Conservation (phyloP, 306 rosid genomes). For the Sindora glabra region DNA sequence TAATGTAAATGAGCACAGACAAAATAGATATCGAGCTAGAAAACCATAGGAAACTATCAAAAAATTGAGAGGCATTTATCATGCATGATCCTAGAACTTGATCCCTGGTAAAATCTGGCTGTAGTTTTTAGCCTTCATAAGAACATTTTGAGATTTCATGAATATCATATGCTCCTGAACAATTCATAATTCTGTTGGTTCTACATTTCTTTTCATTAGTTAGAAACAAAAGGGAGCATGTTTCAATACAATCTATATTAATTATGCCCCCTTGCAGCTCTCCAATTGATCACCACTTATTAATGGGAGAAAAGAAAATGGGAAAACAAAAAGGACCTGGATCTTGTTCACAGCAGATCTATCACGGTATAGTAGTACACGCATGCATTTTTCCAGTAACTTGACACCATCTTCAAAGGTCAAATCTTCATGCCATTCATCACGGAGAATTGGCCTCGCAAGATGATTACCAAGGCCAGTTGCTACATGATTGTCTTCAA, state of each 20-base stretch:
- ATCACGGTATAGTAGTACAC: constrained; percentile 91
- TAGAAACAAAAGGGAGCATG: too few relatives aligned
- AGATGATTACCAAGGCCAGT: constrained; percentile 98
- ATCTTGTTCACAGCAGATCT: constrained; percentile 79
- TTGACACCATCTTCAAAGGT: constrained; percentile 86
- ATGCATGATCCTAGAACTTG: too few relatives aligned
- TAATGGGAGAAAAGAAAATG: not conserved
- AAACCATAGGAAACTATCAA: too few relatives aligned
- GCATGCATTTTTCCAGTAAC: constrained; percentile 94
- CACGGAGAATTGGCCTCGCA: constrained; percentile 95
- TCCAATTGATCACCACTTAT: not conserved
- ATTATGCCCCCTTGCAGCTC: not conserved
- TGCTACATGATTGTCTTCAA: constrained; percentile 83
- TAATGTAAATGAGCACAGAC: too few relatives aligned
- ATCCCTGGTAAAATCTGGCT: too few relatives aligned
- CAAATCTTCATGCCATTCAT: constrained; percentile 87
- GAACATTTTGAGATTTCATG: too few relatives aligned
- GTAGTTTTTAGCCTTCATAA: too few relatives aligned
- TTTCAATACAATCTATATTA: not conserved
- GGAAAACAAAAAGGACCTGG: constrained; percentile 46
- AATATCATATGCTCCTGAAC: too few relatives aligned
- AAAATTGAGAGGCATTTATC: too few relatives aligned
- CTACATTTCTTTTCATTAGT: too few relatives aligned
- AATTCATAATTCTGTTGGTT: too few relatives aligned
- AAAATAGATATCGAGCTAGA: too few relatives aligned